These are phyloP conservation scores for Antitrichia curtipendula DNA, from an alignment of 225 moss, liverwort and hornwort species.

Conservation along the genomic window DNA sequence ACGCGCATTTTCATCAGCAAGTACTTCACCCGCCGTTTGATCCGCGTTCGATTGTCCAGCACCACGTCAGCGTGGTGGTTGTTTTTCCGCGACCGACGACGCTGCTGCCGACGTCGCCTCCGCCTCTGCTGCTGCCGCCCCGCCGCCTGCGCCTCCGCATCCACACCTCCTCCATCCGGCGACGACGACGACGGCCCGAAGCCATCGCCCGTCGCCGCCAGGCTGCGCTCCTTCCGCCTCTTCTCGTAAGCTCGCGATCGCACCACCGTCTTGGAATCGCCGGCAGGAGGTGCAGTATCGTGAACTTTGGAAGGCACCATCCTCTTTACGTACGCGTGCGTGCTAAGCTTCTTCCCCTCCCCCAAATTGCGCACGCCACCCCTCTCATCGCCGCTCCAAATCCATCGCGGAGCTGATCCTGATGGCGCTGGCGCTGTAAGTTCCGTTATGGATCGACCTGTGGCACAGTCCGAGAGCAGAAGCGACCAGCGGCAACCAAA, in stretches of 20 bases:
- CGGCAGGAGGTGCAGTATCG: neutral
- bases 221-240: neutral
- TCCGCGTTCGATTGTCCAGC: conserved; percentile 40
- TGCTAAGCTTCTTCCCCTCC: neutral
- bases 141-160: neutral
- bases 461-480: too few relatives aligned
- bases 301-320: conserved; percentile 18
- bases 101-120: neutral
- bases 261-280: conserved; percentile 5
- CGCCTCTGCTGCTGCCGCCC: conserved; percentile 11
- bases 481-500: neutral
- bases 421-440: neutral
- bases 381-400: neutral
- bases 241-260: conserved; percentile 14
- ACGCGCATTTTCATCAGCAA: conserved; percentile 72
- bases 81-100: conserved; percentile 3
- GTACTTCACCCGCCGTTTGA: conserved; percentile 72
- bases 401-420: neutral
- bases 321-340: neutral
- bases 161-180: neutral
- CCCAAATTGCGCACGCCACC: neutral
- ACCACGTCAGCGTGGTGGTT: conserved; percentile 1
- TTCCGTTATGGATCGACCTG: neutral
- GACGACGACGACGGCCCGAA: neutral
- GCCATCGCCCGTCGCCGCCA: conserved; percentile 1